phyloP scores from a whole-genome alignment of 2,329 filamentous ascomycete genomes.

The Ceratocystis huliohia region DNA sequence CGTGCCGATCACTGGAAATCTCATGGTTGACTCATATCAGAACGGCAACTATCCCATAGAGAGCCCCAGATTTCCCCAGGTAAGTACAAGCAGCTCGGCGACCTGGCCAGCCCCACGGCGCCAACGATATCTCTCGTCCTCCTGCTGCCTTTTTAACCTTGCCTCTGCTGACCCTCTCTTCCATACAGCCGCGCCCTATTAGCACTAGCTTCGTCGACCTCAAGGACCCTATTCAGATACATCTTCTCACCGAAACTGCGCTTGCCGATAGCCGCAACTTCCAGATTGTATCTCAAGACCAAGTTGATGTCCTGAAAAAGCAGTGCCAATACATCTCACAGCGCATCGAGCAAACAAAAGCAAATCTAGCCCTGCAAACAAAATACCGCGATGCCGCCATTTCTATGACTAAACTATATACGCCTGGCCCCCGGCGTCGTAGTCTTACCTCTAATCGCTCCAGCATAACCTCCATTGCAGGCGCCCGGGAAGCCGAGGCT shows the following conservation, averaged over 20 bases:
- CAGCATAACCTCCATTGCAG: constrained; percentile 31
- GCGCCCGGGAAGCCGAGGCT: constrained; percentile 51
- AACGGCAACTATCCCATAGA: constrained; percentile 15
- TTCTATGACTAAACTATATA: constrained; percentile 72
- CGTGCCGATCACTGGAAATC: constrained; percentile 13
- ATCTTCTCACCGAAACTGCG: constrained; percentile 86
- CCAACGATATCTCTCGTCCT: not conserved
- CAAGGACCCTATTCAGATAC: constrained; percentile 67
- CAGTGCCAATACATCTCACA: constrained; percentile 59
- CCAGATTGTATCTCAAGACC: constrained; percentile 77
- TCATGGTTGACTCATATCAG: constrained; percentile 18
- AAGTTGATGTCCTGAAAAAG: constrained; percentile 84
- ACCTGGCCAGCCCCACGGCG: not conserved
- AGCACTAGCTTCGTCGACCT: constrained; percentile 48
- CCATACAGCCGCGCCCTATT: constrained; percentile 36
- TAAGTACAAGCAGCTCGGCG: not conserved
- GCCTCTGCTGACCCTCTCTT: not conserved
- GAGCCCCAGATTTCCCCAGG: constrained; percentile 15
- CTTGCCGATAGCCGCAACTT: constrained; percentile 76
- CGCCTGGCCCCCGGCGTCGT: constrained; percentile 41
- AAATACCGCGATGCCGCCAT: constrained; percentile 90
- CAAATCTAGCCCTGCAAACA: constrained; percentile 76
- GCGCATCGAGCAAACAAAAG: constrained; percentile 68
- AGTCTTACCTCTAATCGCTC: constrained; percentile 40
- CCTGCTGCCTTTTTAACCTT: not conserved